Evolutionary conservation across 2,329 filamentous ascomycete species (phyloP).

Genomic region (Fusarium brachygibbosum): DNA sequence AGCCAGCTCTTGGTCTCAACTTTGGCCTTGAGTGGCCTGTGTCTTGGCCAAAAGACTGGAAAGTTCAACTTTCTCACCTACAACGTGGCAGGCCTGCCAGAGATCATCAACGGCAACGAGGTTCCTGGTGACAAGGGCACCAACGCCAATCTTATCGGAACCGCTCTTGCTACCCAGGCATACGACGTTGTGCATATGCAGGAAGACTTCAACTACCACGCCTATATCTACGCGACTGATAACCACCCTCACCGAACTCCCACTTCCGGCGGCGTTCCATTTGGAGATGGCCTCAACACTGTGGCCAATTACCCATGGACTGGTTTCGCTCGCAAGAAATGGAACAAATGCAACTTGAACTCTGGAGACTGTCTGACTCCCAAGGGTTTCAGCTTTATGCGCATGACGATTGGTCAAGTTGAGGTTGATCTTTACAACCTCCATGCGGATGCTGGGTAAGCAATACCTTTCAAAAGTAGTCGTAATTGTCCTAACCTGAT

Average conservation of each 20-base stretch:
- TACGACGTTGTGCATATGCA: slow-evolving; percentile 76
- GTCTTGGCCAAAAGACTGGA: slow-evolving; percentile 41
- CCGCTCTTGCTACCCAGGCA: slow-evolving; percentile 66
- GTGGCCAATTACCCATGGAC: slow-evolving; percentile 70
- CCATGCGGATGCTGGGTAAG: slow-evolving; percentile 71
- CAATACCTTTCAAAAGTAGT: accelerated
- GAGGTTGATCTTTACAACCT: slow-evolving; percentile 76
- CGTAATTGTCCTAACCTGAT: not conserved
- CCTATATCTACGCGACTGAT: slow-evolving; percentile 71
- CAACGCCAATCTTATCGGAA: slow-evolving; percentile 70
- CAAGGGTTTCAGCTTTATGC: slow-evolving; percentile 79
- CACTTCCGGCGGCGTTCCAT: slow-evolving; percentile 73
- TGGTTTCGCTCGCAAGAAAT: slow-evolving; percentile 67
- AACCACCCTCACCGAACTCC: slow-evolving; percentile 71
- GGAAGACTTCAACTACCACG: slow-evolving; percentile 79
- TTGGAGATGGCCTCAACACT: slow-evolving; percentile 75
- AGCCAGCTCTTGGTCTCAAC: slow-evolving; percentile 21
- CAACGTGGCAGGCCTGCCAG: slow-evolving; percentile 72
- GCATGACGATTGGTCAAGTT: slow-evolving; percentile 65
- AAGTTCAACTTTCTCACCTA: slow-evolving; percentile 67
- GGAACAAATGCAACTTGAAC: slow-evolving; percentile 69
- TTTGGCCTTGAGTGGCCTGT: slow-evolving; percentile 11
- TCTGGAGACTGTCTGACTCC: slow-evolving; percentile 75
- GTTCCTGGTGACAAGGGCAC: slow-evolving; percentile 70
- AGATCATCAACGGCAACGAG: slow-evolving; percentile 69